Evolutionary conservation across 2,329 filamentous ascomycete genomes (phyloP), one percentile per base, ranked within the genome.

Genomic region (Claviceps sp.): DNA sequence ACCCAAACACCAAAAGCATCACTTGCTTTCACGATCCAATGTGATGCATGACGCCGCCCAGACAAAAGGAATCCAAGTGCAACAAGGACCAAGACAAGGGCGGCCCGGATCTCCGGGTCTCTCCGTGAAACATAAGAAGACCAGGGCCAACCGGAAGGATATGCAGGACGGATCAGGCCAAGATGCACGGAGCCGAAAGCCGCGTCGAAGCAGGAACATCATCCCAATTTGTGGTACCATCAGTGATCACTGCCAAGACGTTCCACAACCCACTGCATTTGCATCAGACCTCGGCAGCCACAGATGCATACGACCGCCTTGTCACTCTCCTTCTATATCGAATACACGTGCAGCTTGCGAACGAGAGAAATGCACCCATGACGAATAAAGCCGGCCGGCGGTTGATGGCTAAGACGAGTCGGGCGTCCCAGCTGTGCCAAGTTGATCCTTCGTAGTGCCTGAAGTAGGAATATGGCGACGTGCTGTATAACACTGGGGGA

Each of bases 341-440:
- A 17, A 23, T 17, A 6, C 16, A 40, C 16, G 26, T 29, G 22
- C 14, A 42, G n/a, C 37, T 34, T 34, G 29, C 9, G 11, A 34
- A 42, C 3, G 9, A n/a, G 2, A 49, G 16, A 3, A 49, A 29
- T 1, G 22, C 2, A 42, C 37, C 5, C 23, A 49, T 2, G 2
- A 7, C 14, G 16, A 34, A 49, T 4, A 40, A 13, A 22, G 45
- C 13, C n/a, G 47, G 43, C 9, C 43, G 39, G 29, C 23, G n/a
- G n/a, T 14, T 37, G 7, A 39, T 29, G 7, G n/a, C 17, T 23
- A 40, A 20, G 3, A 42, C 16, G 2, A 42, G 7, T 13, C 16
- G 13, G 29, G 29, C 43, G 37, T 51, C 50, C 50, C 50, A 51
- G 20, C 50, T 22, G 23, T 51, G 44, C 50, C 49, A 51, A 22